phyloP scores from a whole-genome alignment of 345 rosid species.

The Orychophragmus violaceus region DNA sequence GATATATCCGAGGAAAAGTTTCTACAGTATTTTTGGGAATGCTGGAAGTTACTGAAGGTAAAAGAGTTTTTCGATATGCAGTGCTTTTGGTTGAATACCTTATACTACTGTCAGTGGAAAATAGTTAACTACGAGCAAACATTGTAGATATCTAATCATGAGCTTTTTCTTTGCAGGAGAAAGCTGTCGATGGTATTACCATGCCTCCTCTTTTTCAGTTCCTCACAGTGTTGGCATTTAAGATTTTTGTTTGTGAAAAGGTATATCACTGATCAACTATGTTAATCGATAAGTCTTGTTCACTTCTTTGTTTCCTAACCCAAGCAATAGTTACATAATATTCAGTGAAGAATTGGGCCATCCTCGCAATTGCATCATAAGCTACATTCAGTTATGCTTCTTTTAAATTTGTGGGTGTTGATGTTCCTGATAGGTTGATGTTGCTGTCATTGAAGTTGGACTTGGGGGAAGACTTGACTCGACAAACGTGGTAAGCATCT shows the following conservation, averaged over 20 bases:
- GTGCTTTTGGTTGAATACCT: slow-evolving; percentile 1
- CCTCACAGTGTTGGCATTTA: slow-evolving; percentile 77
- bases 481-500: slow-evolving; percentile 69
- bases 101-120: no score
- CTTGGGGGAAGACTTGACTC: slow-evolving; percentile 72
- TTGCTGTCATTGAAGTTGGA: slow-evolving; percentile 86
- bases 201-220: slow-evolving; percentile 96
- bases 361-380: slow-evolving; percentile 6
- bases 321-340: neutral
- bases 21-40: slow-evolving; percentile 77
- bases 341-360: neutral
- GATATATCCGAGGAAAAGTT: slow-evolving; percentile 83
- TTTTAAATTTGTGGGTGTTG: neutral
- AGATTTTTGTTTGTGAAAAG: slow-evolving; percentile 69
- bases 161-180: slow-evolving; percentile 51
- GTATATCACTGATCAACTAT: slow-evolving; percentile 25
- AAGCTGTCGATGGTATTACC: slow-evolving; percentile 57
- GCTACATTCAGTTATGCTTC: neutral
- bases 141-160: neutral
- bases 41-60: slow-evolving; percentile 76
- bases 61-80: neutral
- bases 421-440: slow-evolving; percentile 62
- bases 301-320: neutral
- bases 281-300: neutral
- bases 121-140: neutral